phyloP scores from a whole-genome alignment of 1,284 basidiomycete genomes.

The Cystobasidium sp. region DNA sequence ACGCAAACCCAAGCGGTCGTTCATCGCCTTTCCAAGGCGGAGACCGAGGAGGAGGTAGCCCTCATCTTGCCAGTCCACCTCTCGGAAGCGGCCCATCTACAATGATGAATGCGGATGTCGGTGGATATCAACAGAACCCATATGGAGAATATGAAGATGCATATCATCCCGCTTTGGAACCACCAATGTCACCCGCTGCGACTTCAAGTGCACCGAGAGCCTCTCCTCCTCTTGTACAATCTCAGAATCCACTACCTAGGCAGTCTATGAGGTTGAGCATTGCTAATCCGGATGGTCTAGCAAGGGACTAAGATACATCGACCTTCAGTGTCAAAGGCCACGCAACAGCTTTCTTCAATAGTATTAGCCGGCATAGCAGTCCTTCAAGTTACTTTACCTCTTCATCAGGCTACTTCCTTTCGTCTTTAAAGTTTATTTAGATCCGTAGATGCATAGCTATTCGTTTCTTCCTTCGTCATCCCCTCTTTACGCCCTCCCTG shows the following conservation, averaged over 20 bases:
- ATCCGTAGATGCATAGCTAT: not conserved
- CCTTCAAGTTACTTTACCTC: not conserved
- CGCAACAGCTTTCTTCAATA: not conserved
- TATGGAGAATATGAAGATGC: constrained; percentile 32
- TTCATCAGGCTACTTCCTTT: not conserved
- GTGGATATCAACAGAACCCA: not conserved
- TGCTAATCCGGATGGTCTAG: constrained; percentile 25
- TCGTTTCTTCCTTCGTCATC: not conserved
- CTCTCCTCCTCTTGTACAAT: constrained; percentile 5
- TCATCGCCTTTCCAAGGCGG: constrained; percentile 26
- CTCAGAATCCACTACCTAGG: not conserved
- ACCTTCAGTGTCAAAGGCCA: not conserved
- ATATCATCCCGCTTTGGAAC: constrained; percentile 2
- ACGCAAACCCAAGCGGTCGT: constrained; percentile 7
- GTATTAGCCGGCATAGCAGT: not conserved
- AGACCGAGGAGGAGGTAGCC: constrained; percentile 1
- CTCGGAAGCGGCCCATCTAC: not conserved
- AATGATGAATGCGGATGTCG: no score
- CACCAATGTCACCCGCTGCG: constrained; percentile 6
- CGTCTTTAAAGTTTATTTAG: not conserved
- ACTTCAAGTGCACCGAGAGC: not conserved
- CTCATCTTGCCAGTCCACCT: not conserved
- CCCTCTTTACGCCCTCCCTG: no score
- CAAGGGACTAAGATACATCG: not conserved
- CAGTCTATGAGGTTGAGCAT: constrained; percentile 26